These are phyloP conservation scores for Acacia confusa DNA, from an alignment of 306 rosid genomes.

Conservation along the genomic window DNA sequence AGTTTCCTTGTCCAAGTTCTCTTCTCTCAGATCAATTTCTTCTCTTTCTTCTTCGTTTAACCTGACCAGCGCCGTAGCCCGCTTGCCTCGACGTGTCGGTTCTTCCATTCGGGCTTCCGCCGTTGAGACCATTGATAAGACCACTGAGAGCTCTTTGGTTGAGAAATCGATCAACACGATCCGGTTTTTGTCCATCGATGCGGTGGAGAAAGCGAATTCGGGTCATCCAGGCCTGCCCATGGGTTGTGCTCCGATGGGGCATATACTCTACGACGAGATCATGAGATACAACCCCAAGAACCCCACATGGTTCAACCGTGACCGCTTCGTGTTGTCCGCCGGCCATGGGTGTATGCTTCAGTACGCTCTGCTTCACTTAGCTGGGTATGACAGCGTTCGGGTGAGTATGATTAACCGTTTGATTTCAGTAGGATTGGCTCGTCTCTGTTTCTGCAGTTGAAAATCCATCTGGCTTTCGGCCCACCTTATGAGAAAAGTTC, in stretches of 20 bases:
- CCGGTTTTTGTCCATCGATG: constrained; percentile 80
- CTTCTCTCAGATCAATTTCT: constrained; percentile 44
- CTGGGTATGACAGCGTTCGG: constrained; percentile 87
- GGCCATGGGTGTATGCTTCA: constrained; percentile 99
- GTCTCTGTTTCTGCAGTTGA: constrained; percentile 16
- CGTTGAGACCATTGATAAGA: constrained; percentile 51
- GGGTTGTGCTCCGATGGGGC: constrained; percentile 99
- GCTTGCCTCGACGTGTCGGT: constrained; percentile 15
- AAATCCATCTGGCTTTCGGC: constrained; percentile 1
- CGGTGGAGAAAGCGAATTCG: constrained; percentile 92
- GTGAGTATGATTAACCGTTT: constrained; percentile 32
- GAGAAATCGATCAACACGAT: constrained; percentile 92
- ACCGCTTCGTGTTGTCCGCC: constrained; percentile 90
- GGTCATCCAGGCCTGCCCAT: constrained; percentile 98
- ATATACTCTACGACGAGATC: constrained; percentile 78
- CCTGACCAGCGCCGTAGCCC: neutral
- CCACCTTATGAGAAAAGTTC: neutral
- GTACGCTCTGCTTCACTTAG: constrained; percentile 90
- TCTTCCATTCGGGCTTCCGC: constrained; percentile 47
- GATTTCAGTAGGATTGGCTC: neutral
- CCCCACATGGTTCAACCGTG: constrained; percentile 94
- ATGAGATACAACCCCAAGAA: constrained; percentile 92
- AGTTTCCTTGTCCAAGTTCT: constrained; percentile 50
- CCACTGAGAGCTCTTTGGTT: constrained; percentile 54
- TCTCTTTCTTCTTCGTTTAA: constrained; percentile 2